phyloP scores from a whole-genome alignment of 2,329 filamentous ascomycete genomes.

The Aspergillus sp. region DNA sequence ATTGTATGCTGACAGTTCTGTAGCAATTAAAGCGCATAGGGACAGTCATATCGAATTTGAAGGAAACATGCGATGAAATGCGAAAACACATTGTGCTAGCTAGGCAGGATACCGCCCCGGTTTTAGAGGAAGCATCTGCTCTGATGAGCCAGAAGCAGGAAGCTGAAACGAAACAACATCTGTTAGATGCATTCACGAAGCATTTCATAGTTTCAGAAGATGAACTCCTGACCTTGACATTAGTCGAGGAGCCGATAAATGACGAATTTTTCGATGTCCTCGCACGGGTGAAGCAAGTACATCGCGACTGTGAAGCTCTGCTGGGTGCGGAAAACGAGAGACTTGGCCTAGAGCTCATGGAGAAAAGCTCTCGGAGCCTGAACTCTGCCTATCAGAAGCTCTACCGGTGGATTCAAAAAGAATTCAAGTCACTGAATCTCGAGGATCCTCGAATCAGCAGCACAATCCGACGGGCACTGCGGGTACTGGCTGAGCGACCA shows the following conservation, averaged over 20 bases:
- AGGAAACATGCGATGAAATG: constrained; percentile 78
- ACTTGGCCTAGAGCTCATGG: constrained; percentile 85
- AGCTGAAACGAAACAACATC: constrained; percentile 74
- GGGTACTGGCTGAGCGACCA: constrained; percentile 85
- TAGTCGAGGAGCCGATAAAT: constrained; percentile 77
- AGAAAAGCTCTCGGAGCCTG: constrained; percentile 81
- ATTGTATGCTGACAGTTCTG: not conserved
- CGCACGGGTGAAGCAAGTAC: constrained; percentile 78
- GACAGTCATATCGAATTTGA: constrained; percentile 72
- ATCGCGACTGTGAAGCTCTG: constrained; percentile 82
- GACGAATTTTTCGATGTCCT: constrained; percentile 80
- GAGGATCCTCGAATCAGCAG: constrained; percentile 91
- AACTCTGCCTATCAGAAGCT: constrained; percentile 93
- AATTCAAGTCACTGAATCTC: constrained; percentile 88
- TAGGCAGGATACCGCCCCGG: constrained; percentile 69
- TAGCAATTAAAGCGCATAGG: constrained; percentile 88
- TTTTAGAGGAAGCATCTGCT: constrained; percentile 73
- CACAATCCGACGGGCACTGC: constrained; percentile 77
- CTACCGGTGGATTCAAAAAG: constrained; percentile 90
- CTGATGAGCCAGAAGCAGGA: constrained; percentile 72
- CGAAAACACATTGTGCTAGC: constrained; percentile 73
- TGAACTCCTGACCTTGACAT: constrained; percentile 73
- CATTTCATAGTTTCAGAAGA: constrained; percentile 85
- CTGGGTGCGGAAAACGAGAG: constrained; percentile 88
- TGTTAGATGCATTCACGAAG: constrained; percentile 73